phyloP scores from a whole-genome alignment of 148 eudicot species.

The Cornus kousa region DNA sequence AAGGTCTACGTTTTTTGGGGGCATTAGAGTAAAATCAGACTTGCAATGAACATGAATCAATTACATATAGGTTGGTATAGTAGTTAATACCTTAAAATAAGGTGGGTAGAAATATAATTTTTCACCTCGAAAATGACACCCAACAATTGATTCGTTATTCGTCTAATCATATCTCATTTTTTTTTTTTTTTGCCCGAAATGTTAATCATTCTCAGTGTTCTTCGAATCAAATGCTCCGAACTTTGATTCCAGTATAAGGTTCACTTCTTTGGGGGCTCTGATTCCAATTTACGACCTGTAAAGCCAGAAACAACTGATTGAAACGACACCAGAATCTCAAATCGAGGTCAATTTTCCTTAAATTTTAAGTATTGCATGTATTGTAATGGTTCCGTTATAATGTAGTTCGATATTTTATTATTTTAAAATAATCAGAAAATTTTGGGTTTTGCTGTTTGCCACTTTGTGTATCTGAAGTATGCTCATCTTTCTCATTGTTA shows the following conservation, averaged over 20 bases:
- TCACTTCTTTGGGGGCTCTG: background rate
- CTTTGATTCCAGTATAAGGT: background rate
- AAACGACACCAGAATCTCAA: background rate
- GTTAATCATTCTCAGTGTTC: background rate
- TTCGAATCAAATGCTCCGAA: background rate
- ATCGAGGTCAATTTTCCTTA: background rate
- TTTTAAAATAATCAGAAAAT: background rate
- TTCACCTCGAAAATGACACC: too few species aligned
- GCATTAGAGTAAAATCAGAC: too few species aligned
- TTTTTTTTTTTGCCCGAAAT: too few species aligned
- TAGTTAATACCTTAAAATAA: too few species aligned
- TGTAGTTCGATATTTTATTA: background rate
- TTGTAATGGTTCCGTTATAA: background rate
- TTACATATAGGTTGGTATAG: too few species aligned
- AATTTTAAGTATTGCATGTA: background rate
- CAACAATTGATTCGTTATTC: too few species aligned
- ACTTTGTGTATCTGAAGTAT: background rate
- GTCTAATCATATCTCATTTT: too few species aligned
- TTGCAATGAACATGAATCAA: too few species aligned
- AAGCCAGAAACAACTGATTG: background rate
- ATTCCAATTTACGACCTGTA: background rate
- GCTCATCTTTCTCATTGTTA: background rate
- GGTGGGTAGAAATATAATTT: too few species aligned
- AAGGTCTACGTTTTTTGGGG: too few species aligned
- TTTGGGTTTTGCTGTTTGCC: background rate